Evolutionary conservation across 768 basidiomycete genomes (phyloP).

Genomic region (Agaricus subrufescens): DNA sequence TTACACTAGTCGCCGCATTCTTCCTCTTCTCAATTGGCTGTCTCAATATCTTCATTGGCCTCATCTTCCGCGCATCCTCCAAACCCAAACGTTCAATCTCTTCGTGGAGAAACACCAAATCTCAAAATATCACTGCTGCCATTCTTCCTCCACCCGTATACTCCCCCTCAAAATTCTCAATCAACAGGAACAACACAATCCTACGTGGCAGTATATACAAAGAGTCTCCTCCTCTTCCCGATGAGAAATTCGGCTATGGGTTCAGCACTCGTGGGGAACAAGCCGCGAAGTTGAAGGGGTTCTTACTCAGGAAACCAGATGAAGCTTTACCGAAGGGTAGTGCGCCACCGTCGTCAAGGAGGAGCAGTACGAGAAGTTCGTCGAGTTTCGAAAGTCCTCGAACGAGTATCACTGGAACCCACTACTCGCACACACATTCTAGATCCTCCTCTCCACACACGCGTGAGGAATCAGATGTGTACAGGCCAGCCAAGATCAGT

Average conservation of each 20-base stretch:
- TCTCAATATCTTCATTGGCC: constrained; percentile 75
- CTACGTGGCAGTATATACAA: constrained; percentile 7
- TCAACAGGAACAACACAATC: neutral
- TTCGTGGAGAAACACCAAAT: constrained; percentile 50
- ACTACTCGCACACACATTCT: neutral
- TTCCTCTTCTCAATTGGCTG: constrained; percentile 91
- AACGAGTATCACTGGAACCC: constrained; percentile 1
- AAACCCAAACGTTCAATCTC: constrained; percentile 60
- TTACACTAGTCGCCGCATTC: constrained; percentile 88
- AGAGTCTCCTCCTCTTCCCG: constrained; percentile 3
- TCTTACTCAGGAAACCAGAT: constrained; percentile 55
- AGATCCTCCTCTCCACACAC: neutral
- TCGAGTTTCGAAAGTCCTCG: constrained; percentile 1
- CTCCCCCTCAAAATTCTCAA: constrained; percentile 22
- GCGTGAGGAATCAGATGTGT: neutral
- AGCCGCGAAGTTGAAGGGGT: constrained; percentile 60
- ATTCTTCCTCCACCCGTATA: constrained; percentile 38
- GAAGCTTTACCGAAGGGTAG: constrained; percentile 61
- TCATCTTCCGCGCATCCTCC: constrained; percentile 63
- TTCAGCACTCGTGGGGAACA: constrained; percentile 80
- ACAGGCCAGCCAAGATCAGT: too few species aligned
- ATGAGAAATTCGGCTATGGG: constrained; percentile 54
- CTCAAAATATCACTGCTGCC: constrained; percentile 29
- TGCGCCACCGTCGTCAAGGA: constrained; percentile 18
- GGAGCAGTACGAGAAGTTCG: constrained; percentile 11